Evolutionary conservation across 2,329 filamentous ascomycete species (phyloP).

Genomic region (Tolypocladium pustulatum): DNA sequence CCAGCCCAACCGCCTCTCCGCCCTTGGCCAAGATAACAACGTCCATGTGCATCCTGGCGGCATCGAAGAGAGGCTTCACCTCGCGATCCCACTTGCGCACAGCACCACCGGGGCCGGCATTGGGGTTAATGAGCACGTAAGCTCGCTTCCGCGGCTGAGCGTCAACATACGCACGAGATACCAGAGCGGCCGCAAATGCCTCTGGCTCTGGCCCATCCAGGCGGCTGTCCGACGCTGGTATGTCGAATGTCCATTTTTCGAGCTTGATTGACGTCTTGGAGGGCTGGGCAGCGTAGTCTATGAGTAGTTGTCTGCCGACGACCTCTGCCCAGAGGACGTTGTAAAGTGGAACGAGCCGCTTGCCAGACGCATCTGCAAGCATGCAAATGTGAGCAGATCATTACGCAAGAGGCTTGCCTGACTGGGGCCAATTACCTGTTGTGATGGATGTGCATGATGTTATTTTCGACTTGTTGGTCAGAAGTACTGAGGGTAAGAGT

Average conservation of each 20-base stretch:
- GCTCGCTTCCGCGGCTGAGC: slow-evolving; percentile 64
- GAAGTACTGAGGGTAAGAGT: background rate
- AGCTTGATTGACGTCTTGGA: slow-evolving; percentile 51
- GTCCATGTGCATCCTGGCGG: slow-evolving; percentile 68
- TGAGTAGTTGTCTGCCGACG: slow-evolving; percentile 46
- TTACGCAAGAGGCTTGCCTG: background rate
- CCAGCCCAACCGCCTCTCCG: slow-evolving; percentile 72
- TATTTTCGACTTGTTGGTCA: background rate
- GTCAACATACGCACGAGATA: slow-evolving; percentile 59
- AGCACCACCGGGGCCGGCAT: slow-evolving; percentile 73
- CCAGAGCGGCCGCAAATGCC: slow-evolving; percentile 55
- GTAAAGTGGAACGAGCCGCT: slow-evolving; percentile 56
- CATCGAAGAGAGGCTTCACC: slow-evolving; percentile 72
- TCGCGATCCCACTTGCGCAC: slow-evolving; percentile 62
- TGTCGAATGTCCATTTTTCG: slow-evolving; percentile 42
- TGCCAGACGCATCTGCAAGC: slow-evolving; percentile 12
- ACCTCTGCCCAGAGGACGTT: slow-evolving; percentile 76
- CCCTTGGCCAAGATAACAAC: slow-evolving; percentile 59
- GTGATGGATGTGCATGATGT: background rate
- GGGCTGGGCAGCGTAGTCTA: slow-evolving; percentile 59
- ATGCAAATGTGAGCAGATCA: background rate
- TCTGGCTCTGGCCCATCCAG: slow-evolving; percentile 27
- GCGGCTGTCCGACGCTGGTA: slow-evolving; percentile 20
- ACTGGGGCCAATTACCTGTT: background rate
- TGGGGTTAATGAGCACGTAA: slow-evolving; percentile 85